These are phyloP conservation scores for Silene coronaria DNA, from an alignment of 179 eudicot genomes.

Conservation along the genomic window DNA sequence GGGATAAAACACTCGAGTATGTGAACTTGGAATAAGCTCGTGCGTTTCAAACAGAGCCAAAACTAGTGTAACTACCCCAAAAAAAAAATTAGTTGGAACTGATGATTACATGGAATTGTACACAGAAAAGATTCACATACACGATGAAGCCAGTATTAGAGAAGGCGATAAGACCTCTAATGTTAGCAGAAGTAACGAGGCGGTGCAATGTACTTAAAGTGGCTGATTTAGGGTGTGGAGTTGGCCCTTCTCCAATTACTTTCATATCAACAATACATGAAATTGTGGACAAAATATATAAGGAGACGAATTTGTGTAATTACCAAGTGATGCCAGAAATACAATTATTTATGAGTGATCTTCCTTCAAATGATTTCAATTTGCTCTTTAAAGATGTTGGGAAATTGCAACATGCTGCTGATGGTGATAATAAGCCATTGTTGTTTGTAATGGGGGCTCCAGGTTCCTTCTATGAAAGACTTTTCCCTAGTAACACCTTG, in stretches of 20 bases:
- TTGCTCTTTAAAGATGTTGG: not conserved
- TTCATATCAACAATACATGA: not conserved
- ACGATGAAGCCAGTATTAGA: not conserved
- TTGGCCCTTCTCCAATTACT: not conserved
- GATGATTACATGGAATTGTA: no score
- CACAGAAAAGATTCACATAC: not conserved
- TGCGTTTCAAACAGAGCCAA: no score
- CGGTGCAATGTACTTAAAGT: not conserved
- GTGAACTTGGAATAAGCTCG: no score
- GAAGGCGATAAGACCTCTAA: not conserved
- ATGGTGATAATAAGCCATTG: not conserved
- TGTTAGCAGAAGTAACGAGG: not conserved
- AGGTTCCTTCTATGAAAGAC: not conserved
- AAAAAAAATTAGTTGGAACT: no score
- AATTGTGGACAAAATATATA: not conserved
- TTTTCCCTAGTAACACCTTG: slow-evolving; percentile 3
- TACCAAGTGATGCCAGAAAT: not conserved
- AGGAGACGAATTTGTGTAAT: not conserved
- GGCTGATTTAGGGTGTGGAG: slow-evolving; percentile 9
- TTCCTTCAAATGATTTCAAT: slow-evolving; percentile 7
- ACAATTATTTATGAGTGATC: slow-evolving; percentile 2
- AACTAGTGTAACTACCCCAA: no score
- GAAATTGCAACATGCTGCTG: not conserved
- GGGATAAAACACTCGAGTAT: no score
- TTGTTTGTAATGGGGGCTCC: slow-evolving; percentile 8